Conservation (phyloP, 2,329 filamentous ascomycete species). For the Sordariomycetes sp. region DNA sequence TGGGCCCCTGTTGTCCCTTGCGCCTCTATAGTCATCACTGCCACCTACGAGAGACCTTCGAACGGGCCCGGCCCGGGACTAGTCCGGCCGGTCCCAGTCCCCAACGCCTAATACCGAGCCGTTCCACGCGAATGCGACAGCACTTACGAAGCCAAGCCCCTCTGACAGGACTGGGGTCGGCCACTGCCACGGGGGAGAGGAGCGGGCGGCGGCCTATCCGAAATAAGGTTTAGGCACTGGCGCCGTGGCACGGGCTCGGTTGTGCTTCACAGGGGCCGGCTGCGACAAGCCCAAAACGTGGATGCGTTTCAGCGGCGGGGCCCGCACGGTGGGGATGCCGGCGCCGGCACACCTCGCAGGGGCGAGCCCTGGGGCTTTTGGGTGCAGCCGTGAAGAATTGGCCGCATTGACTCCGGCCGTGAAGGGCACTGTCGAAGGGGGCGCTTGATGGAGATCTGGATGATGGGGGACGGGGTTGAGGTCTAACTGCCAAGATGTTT, state of each 20-base stretch:
- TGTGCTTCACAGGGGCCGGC: neutral
- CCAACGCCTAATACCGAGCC: neutral
- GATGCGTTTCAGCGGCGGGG: neutral
- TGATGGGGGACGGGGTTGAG: neutral
- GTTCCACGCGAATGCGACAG: neutral
- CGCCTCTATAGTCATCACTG: neutral
- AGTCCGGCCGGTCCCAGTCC: neutral
- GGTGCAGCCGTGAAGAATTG: neutral
- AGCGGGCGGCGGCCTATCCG: neutral
- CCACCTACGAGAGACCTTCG: no score
- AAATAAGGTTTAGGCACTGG: neutral
- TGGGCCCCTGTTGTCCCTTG: neutral
- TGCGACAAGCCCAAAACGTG: neutral
- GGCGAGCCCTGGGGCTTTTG: neutral
- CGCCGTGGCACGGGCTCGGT: neutral
- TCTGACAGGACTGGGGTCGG: neutral
- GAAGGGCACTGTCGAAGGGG: neutral
- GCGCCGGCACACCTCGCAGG: neutral
- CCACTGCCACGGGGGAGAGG: neutral
- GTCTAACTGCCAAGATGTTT: neutral
- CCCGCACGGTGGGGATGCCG: neutral
- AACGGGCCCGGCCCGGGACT: neutral
- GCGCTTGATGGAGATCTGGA: no score
- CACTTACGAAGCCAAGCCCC: neutral
- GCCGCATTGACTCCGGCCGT: neutral